Base-by-base conservation (phyloP, 2,329 filamentous ascomycete genomes). In the Colletotrichum tamarilloi region DNA sequence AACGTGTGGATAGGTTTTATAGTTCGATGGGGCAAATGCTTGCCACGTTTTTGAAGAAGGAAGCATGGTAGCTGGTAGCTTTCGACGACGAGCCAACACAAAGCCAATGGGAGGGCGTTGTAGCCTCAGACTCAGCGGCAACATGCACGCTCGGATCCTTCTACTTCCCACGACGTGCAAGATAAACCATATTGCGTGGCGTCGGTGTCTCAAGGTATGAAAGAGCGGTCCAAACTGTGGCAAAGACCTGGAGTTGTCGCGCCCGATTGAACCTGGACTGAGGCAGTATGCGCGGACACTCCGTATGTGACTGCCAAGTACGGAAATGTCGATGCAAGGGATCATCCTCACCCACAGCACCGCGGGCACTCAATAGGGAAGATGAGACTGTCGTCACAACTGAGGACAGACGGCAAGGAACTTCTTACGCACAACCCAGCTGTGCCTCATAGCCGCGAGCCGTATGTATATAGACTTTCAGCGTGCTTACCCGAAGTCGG, bases 121-220 rank as follows among this genome's bases (percentile, higher is more conserved):
- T n/a, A 30, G 55, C 30, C 46, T 58, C 32, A 49, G 26, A 42
- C 49, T 66, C 49, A 62, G 49, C 24, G 22, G 59, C 11, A n/a
- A 38, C 42, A 56, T 73, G 66, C 59, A 73, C 59, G 59, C 59
- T 73, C 59, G 56, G 59, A 58, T 64, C 42, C 42, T 55, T 53
- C 42, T 28, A n/a, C 42, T 42, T 35, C 35, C 32, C 16, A n/a
- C 22, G 14, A 14, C 35, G n/a, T 19, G 19, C 58, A 14, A 56
- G 56, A 30, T 49, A 49, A 49, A 9, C 42, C 42, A 49, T 49
- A 49, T 49, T 22, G 28, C 64, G 62, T n/a, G 56, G 16, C 68
- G 28, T 49, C 68, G 49, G 49, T 62, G 63, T 62, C 56, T 62
- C 64, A 57, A 62, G 22, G 35, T 12, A 14, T 56, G 24, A 62